Base-by-base conservation (phyloP, 768 basidiomycete genomes). In the Amanita subjunquillea region DNA sequence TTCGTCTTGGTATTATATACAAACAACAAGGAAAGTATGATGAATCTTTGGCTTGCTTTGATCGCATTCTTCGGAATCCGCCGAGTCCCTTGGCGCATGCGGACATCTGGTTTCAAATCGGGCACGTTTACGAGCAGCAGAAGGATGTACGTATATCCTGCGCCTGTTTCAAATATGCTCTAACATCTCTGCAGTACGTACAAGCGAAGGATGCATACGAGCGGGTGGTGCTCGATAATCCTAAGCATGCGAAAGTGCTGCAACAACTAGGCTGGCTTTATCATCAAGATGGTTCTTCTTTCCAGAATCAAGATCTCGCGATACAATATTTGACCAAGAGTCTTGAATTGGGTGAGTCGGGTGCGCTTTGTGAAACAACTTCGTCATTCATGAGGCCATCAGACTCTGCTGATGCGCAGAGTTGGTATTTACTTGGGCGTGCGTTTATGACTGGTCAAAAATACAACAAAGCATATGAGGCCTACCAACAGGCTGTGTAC, bases 31-130 rank as follows among this genome's bases (percentile, higher is more conserved):
- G 87, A 61, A 97, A 97, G 70, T 97, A 91, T 60, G 72, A 81
- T 2, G 88, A 92, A 10, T 88, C 85, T 9, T 76, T 99, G 2
- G 78, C 80, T 50, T 98, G 96, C 70, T 98, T 98, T 72, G 90
- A 94, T 63, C 90, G 90, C 63, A 98, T 99, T 57, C 83, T 98
- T 50, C 87, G 89, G 56, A 94, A 90, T 62, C 96, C 96, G 3
- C 96, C 95, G 32, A 86, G 83, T 57, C 96, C 96, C 2, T 83
- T 99, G 30, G 95, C 94, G 13, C 89, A 94, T 60, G 89, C 92
- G 52, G 96, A 99, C 60, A 98, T 99, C 57, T 98, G 94, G 93
- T 98, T 98, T 81, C 96, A 99, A 70, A 96, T 99, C 55, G 96
- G 96, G 2, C 96, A 98, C 63, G 95, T 98, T 17, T 92, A 90